Evolutionary conservation across 2,329 filamentous ascomycete genomes (phyloP).

Genomic region (Falciphora oryzae): DNA sequence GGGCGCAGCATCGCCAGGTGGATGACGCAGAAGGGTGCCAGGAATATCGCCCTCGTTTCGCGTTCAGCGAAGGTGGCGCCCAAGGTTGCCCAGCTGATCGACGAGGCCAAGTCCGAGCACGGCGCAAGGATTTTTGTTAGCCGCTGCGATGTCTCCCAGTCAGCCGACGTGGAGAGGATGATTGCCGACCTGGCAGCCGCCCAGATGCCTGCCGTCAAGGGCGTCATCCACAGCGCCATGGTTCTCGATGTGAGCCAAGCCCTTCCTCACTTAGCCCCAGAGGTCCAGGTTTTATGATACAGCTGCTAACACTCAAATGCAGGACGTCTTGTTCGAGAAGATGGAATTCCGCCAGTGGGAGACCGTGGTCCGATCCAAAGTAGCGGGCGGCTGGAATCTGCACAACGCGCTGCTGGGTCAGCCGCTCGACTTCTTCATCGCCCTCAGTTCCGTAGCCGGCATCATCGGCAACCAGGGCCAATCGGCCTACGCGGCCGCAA

Average conservation of each 20-base stretch:
- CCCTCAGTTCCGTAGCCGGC: conserved; percentile 22
- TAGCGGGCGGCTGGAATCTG: conserved; percentile 22
- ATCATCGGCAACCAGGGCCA: conserved; percentile 23
- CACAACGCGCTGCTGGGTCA: conserved; percentile 17
- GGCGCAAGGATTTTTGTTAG: conserved; percentile 11
- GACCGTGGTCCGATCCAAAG: conserved; percentile 23
- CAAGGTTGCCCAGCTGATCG: conserved; percentile 15
- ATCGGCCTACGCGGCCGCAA: conserved; percentile 26
- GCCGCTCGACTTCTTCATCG: conserved; percentile 26
- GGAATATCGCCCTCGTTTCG: conserved; percentile 17
- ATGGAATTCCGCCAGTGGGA: conserved; percentile 13
- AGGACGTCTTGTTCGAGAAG: conserved; percentile 20
- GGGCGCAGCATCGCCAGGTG: conserved; percentile 18
- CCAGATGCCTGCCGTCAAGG: conserved; percentile 16
- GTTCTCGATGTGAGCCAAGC: conserved; percentile 13
- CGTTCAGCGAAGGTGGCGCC: conserved; percentile 10
- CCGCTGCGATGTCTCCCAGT: conserved; percentile 15
- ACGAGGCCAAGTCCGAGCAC: conserved; percentile 9
- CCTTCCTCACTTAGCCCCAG: background rate
- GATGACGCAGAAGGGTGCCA: conserved; percentile 18
- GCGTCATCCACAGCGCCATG: conserved; percentile 19
- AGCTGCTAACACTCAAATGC: background rate
- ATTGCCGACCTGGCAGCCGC: conserved; percentile 12
- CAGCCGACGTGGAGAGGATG: conserved; percentile 12
- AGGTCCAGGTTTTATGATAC: too few species aligned